Percentiles rank a stretch among this genome's conserved stretches.
phyloP scores from a whole-genome alignment of 73 alveolate genomes.

The Paramecium sonneborni region DNA sequence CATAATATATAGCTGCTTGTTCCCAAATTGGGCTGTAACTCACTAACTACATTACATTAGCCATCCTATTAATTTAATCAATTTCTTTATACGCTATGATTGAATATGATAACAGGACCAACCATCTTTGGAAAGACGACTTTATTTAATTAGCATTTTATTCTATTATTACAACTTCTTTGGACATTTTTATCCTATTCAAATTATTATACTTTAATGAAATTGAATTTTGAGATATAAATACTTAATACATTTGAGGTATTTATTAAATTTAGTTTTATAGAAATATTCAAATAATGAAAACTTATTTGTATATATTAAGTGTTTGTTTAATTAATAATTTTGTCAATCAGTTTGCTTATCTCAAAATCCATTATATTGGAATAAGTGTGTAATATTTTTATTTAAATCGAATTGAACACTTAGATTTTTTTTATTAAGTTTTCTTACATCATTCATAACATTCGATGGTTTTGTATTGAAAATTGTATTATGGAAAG shows the following conservation, averaged over 20 bases:
- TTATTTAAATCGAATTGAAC: neutral
- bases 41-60: neutral
- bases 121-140: neutral
- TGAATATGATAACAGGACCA: neutral
- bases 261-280: neutral
- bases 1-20: constrained; percentile 6
- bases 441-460: neutral
- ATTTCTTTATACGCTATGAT: neutral
- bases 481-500: neutral
- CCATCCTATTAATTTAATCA: neutral
- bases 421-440: neutral
- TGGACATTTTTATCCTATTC: neutral
- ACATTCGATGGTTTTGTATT: neutral
- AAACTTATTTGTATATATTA: neutral
- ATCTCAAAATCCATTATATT: neutral
- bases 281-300: neutral
- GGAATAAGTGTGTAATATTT: neutral
- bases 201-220: neutral
- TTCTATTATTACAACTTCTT: neutral
- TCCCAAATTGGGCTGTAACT: constrained; percentile 1
- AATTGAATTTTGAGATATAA: neutral
- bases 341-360: neutral
- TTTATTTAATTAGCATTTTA: neutral
- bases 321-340: neutral
- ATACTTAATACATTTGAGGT: neutral